Evolutionary conservation across 2,329 filamentous ascomycete species (phyloP), one percentile per base, ranked within the genome.

Genomic region (Stromatinia cepivora): DNA sequence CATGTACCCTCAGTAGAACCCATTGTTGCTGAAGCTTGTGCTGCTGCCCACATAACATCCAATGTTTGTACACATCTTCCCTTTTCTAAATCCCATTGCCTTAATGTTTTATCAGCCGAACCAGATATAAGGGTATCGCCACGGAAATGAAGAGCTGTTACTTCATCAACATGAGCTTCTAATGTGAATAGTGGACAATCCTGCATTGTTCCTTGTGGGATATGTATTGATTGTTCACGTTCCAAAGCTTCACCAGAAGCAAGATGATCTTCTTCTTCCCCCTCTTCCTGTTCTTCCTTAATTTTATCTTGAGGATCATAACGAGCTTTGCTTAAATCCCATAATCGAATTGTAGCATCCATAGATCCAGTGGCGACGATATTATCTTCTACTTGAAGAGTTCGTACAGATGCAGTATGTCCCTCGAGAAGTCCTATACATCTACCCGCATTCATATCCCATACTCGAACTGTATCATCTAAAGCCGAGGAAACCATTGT

Each of bases 21-120:
- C 68, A 92, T 85, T 7, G 87, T 89, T 52, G 89, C 88, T 13
- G 89, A 92, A 17, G 93, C 92, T 81, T 97, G 94, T 3, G 95
- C 94, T 6, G 95, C 94, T 13, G 95, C 95, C 95, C 95, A 99
- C 79, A 99, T 91, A 9, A 99, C 94, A 80, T 99, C 95, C 62
- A 99, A 84, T 3, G 95, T 99, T 81, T 99, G 95, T 67, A 99
- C 92, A 79, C 95, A 98, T 62, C 95, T 91, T n/a, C 95, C 95
- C 79, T 94, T 97, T 76, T 94, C 92, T 63, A 99, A 85, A 82
- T 99, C 95, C 95, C 95, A 99, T 79, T 99, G 95, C 57, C 95
- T 90, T 68, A 99, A 84, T 1, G 95, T 99, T 84, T 99, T 99
- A 82, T 99, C 95, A 0, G 95, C 91, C 10, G 94, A 98, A 17